Evolutionary conservation across 176 grass and related monocot genomes (phyloP), one percentile per base, ranked within the genome.

Genomic region (Aechmea fasciata): DNA sequence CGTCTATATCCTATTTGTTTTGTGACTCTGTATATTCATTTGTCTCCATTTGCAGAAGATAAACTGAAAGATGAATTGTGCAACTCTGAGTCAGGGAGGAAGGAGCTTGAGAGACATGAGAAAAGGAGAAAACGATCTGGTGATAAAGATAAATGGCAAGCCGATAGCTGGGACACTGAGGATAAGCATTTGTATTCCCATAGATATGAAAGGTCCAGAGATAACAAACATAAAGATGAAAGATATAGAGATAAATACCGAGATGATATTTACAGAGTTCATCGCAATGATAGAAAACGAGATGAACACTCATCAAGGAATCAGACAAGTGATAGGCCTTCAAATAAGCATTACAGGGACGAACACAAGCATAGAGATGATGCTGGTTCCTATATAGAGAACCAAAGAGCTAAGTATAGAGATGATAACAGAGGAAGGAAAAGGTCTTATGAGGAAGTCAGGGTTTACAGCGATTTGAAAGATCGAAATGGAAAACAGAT

Each of bases 351-450:
- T 51, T 17, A 50, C 47, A 81, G 71, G 23, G 83, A 78, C 67
- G 78, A 85, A 70, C 48, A 55, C 15, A 57, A 61, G 8, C 20
- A 47, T 52, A 54, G 70, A 22, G 78, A 81, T 29, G 57, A 69
- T 52, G 64, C 54, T 19, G 53, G 57, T 51, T 65, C 49, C 19
- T 72, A 71, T 73, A 17, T 61, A 63, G 80, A 65, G 55, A 47
- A 26, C 41, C 22, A 28, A 57, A 80, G 52, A 51, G 65, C 22
- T 19, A 88, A 74, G 54, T 63, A 73, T 57, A 88, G 78, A 62
- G 68, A 81, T 73, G 73, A 81, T 51, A 66, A 14, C 25, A 84
- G 78, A 76, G 76, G 71, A 49, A 84, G 69, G 68, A 88, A 77
- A 66, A 77, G 55, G 47, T 47, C 47, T n/a, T 77, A 63, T 63